Evolutionary conservation across 1,284 basidiomycete species (phyloP).

Genomic region (Tilletia indica): DNA sequence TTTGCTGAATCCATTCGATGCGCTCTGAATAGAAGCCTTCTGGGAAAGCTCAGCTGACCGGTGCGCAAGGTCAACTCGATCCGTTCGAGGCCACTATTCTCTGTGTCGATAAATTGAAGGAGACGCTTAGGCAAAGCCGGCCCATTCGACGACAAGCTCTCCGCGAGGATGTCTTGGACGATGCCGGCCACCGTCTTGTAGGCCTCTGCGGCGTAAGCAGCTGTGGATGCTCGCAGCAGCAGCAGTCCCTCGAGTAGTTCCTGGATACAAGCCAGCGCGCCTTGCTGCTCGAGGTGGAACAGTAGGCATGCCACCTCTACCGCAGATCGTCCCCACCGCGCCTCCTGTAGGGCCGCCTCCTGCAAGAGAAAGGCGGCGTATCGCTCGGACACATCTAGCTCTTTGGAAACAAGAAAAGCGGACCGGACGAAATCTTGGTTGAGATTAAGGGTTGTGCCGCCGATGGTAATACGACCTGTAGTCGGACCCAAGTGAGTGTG

Average conservation of each 20-base stretch:
- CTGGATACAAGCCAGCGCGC: conserved; percentile 46
- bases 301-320: conserved; percentile 51
- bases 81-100: conserved; percentile 11
- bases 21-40: conserved; percentile 27
- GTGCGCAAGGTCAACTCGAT: neutral
- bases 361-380: conserved; percentile 53
- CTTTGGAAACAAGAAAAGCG: conserved; percentile 44
- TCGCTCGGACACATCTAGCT: conserved; percentile 47
- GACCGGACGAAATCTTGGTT: conserved; percentile 52
- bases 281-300: conserved; percentile 49
- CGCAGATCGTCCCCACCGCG: conserved; percentile 46
- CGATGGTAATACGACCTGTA: conserved; percentile 44
- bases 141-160: conserved; percentile 18
- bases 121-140: conserved; percentile 30
- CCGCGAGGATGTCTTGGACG: conserved; percentile 11
- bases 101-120: conserved; percentile 32
- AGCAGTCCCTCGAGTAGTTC: conserved; percentile 29
- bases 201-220: neutral
- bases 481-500: neutral
- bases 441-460: conserved; percentile 40
- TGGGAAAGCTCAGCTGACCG: neutral
- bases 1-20: conserved; percentile 43
- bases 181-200: conserved; percentile 17
- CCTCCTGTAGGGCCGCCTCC: conserved; percentile 41
- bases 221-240: conserved; percentile 8